Evolutionary conservation across 768 basidiomycete species (phyloP), one percentile per base, ranked within the genome.

Genomic region (Boletus huronensis): DNA sequence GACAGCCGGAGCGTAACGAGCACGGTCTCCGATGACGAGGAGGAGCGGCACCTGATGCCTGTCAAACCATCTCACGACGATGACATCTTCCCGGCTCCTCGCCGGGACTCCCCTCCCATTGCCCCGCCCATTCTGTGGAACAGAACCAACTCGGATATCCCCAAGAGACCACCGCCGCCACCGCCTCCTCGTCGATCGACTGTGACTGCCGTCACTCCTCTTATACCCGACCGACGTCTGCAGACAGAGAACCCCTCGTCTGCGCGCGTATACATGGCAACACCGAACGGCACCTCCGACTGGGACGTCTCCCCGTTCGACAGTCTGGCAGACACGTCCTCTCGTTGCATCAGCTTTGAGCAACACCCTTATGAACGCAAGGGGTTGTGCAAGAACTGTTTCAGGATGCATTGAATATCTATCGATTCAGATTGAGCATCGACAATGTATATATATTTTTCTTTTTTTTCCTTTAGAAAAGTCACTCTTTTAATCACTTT

Each of bases 331-430:
- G 84, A 87, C 57, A 66, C 80, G 36, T 69, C 72, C 23, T 60
- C 58, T 21, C 73, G 70, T 10, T 86, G 87, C 62, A 65, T 57
- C 23, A 74, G 77, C 43, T 87, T 88, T 69, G 80, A 79, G 63
- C 84, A 87, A 71, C 83, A 83, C 64, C 82, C 82, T 40, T 83
- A 84, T 73, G 84, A 87, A 70, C 74, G 77, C 43, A 77, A 78
- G 64, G 84, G 85, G 7, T 75, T 82, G 72, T 87, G 87, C 69
- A 82, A 75, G 58, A 84, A 82, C 58, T 90, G 87, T 67, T 81
- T 82, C 61, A 77, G 82, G 69, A 71, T 75, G 64, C 83, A 84
- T 31, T 61, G 35, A 59, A 6, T 7, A n/a, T 25, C 11, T 52
- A n/a, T 34, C 39, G n/a, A n/a, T 43, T n/a, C 39, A 3, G 29